Evolutionary conservation across 768 basidiomycete genomes (phyloP).

Genomic region (Tephrocybe sp.): DNA sequence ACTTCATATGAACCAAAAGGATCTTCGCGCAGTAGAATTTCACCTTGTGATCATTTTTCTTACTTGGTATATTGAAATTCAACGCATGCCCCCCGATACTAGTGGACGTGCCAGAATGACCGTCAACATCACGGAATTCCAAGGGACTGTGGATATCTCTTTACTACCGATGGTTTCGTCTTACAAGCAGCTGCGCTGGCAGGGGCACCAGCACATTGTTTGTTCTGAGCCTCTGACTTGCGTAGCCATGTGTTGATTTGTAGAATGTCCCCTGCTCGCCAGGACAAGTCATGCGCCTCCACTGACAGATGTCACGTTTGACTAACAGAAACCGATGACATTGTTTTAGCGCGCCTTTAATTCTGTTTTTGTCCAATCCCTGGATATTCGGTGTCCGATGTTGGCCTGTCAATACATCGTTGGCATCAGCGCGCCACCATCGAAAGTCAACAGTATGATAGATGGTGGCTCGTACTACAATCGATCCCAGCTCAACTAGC

Average conservation of each 20-base stretch:
- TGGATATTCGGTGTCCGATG: constrained; percentile 3
- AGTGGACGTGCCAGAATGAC: background rate
- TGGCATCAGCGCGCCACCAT: constrained; percentile 10
- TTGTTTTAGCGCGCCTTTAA: background rate
- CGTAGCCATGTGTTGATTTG: too few relatives aligned
- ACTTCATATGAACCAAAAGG: too few relatives aligned
- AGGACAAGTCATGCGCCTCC: too few relatives aligned
- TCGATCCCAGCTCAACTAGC: constrained; percentile 1
- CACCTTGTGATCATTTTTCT: constrained; percentile 3
- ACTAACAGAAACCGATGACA: too few relatives aligned
- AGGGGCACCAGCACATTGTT: background rate
- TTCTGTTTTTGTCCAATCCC: constrained; percentile 3
- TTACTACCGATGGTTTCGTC: background rate
- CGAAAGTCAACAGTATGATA: background rate
- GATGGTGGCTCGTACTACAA: constrained; percentile 3
- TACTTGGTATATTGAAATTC: too few relatives aligned
- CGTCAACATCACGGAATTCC: background rate
- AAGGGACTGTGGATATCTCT: constrained; percentile 1
- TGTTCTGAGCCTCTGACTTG: too few relatives aligned
- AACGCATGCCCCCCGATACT: constrained; percentile 10
- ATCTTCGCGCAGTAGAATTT: background rate
- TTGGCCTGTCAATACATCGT: constrained; percentile 3
- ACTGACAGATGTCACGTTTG: too few relatives aligned
- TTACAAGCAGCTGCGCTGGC: too few relatives aligned
- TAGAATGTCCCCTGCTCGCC: too few relatives aligned